A percentile compares a stretch with the other conserved stretches of the same genome.
These are phyloP conservation scores for Ogataea nonfermentans DNA, from an alignment of 805 yeast genomes.

Conservation along the genomic window DNA sequence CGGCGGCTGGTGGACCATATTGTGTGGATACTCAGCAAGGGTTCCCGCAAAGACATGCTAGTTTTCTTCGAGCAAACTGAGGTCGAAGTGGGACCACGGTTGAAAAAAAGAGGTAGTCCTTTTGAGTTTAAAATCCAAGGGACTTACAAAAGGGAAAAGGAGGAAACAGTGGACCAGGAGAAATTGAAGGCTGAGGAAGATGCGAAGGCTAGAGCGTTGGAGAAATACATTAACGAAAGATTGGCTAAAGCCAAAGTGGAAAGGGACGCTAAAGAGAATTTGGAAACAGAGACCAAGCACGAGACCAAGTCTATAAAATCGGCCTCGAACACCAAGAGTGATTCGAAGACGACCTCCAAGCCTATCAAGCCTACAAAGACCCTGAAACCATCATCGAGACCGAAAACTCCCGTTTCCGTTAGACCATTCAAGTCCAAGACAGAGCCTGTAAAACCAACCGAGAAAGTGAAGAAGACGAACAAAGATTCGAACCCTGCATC, in stretches of 20 bases:
- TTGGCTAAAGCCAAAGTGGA: conserved; percentile 2
- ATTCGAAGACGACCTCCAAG: not conserved
- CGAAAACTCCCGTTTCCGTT: not conserved
- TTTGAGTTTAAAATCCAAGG: conserved; percentile 2
- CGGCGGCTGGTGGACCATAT: conserved; percentile 5
- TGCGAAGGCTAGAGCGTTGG: conserved; percentile 1
- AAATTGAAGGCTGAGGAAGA: conserved; percentile 8
- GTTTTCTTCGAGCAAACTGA: conserved; percentile 4
- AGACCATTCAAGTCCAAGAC: not conserved
- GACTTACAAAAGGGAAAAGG: not conserved
- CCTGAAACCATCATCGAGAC: not conserved
- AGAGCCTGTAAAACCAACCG: not conserved
- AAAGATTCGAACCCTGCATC: not conserved
- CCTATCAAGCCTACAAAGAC: conserved; percentile 1
- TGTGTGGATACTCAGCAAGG: conserved; percentile 4
- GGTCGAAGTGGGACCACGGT: not conserved
- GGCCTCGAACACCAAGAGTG: not conserved
- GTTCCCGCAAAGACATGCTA: conserved; percentile 6
- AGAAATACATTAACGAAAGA: conserved; percentile 5
- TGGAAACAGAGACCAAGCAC: not conserved
- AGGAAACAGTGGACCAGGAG: not conserved
- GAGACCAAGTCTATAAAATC: not conserved
- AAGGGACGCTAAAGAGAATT: not conserved
- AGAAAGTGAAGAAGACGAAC: not conserved
- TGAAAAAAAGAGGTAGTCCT: conserved; percentile 5